phyloP scores from a whole-genome alignment of 1,284 basidiomycete species.

The Singerocomus inundabilis region DNA sequence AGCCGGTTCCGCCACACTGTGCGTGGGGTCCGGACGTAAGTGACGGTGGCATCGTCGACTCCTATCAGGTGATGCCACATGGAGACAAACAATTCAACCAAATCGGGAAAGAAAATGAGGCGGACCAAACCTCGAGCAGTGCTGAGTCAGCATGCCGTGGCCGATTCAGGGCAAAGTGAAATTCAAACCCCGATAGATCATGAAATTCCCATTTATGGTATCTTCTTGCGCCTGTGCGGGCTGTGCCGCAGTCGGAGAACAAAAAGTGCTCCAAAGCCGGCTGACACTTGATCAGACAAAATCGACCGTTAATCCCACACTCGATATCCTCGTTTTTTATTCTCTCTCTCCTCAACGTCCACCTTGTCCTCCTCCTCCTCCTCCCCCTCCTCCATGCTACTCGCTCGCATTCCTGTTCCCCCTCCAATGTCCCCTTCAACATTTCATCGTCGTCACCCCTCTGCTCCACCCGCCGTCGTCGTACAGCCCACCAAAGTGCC shows the following conservation, averaged over 20 bases:
- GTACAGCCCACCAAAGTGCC: conserved; percentile 71
- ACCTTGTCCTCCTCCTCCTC: conserved; percentile 27
- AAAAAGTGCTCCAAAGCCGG: conserved; percentile 35
- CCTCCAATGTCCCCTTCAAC: conserved; percentile 36
- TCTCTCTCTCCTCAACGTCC: conserved; percentile 12
- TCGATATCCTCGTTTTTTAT: conserved; percentile 30
- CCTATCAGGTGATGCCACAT: too few species aligned
- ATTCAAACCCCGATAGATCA: conserved; percentile 28
- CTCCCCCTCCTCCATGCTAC: conserved; percentile 46
- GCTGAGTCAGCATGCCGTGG: neutral
- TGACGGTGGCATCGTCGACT: too few species aligned
- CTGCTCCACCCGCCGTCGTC: conserved; percentile 61
- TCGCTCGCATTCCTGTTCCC: conserved; percentile 56
- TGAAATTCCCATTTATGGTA: conserved; percentile 10
- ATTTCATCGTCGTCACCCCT: conserved; percentile 60
- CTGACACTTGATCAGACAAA: conserved; percentile 33
- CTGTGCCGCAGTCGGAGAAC: conserved; percentile 36
- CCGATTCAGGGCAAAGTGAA: conserved; percentile 18
- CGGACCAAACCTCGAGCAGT: conserved; percentile 14
- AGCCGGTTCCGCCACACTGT: too few species aligned
- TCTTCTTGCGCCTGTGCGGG: conserved; percentile 26
- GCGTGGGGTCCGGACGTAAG: too few species aligned
- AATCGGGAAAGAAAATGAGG: conserved; percentile 18
- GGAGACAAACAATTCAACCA: too few species aligned
- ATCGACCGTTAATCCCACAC: conserved; percentile 24